Base-by-base conservation (phyloP, 2,329 filamentous ascomycete species). In the Decorospora gaudefroyi region DNA sequence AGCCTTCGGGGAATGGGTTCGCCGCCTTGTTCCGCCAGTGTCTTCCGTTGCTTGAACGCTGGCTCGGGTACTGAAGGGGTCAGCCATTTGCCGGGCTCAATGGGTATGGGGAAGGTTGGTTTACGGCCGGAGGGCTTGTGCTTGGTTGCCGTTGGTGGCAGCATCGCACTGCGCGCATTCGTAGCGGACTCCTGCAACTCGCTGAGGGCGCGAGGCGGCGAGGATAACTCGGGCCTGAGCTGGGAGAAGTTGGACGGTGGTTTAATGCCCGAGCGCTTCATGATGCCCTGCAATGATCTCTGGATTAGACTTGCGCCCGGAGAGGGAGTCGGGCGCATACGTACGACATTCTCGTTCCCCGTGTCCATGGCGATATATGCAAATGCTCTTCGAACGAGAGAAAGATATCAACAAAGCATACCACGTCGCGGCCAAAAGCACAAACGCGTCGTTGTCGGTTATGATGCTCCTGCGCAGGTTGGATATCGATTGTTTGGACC, bases 81-180 rank as follows among this genome's bases (percentile, higher is more conserved):
- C 37, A 65, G 57, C 28, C 25, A 33, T 42, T 42, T 44, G 49
- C 53, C 32, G 31, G 32, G 23, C 45, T 44, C 31, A 41, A 35
- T 35, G 28, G 25, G 15, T 19, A 27, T 42, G 28, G 27, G 28
- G 27, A 45, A 44, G 62, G 54, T 42, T 22, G 45, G 32, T 51
- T 65, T 72, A 77, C 77, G 67, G 47, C 74, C 74, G 26, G 73
- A 72, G 38, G 76, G 75, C 64, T 78, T 80, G 55, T 79, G 75
- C 55, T 82, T 81, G 42, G 70, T 66, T 12, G 71, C 66, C 15
- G 72, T 71, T 8, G 75, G 74, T 11, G 76, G 75, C 9, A 74
- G 74, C 65, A 80, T 73, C 49, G 67, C 70, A 23, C 64, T 67
- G 38, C 80, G 77, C 55, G 74, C 69, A 62, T 86, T 86, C 53